These are phyloP conservation scores for Groenewaldozyma tartarivorans DNA, from an alignment of 805 yeast genomes.

Conservation along the genomic window DNA sequence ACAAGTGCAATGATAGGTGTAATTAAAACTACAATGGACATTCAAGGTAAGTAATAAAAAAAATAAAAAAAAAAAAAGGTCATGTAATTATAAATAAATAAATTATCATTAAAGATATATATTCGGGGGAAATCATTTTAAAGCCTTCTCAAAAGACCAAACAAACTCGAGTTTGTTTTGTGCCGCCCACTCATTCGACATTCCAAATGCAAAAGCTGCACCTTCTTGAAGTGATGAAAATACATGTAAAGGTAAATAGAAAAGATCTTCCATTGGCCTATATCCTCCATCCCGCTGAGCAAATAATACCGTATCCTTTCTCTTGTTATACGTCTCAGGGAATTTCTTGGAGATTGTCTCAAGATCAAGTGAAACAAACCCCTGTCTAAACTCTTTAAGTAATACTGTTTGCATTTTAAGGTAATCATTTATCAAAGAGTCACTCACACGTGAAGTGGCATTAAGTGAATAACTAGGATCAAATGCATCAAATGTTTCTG, in stretches of 20 bases:
- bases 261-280: constrained; percentile 28
- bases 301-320: constrained; percentile 9
- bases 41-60: constrained; percentile 22
- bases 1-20: constrained; percentile 85
- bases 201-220: constrained; percentile 30
- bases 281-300: constrained; percentile 20
- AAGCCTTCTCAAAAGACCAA: constrained; percentile 21
- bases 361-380: constrained; percentile 18
- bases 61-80: constrained; percentile 1
- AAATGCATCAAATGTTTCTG: not conserved
- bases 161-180: constrained; percentile 21
- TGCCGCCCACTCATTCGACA: constrained; percentile 30
- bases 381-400: constrained; percentile 22
- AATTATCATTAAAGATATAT: not conserved
- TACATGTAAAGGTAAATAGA: constrained; percentile 29
- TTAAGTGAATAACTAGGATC: not conserved
- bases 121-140: constrained; percentile 3
- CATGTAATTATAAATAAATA: not conserved
- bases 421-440: constrained; percentile 6
- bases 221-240: constrained; percentile 31
- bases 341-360: constrained; percentile 15
- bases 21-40: constrained; percentile 57
- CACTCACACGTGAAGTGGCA: constrained; percentile 2
- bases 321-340: constrained; percentile 14
- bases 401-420: constrained; percentile 14